These are phyloP conservation scores for Anisodus acutangulus DNA, from an alignment of 257 asterid genomes.

Conservation along the genomic window DNA sequence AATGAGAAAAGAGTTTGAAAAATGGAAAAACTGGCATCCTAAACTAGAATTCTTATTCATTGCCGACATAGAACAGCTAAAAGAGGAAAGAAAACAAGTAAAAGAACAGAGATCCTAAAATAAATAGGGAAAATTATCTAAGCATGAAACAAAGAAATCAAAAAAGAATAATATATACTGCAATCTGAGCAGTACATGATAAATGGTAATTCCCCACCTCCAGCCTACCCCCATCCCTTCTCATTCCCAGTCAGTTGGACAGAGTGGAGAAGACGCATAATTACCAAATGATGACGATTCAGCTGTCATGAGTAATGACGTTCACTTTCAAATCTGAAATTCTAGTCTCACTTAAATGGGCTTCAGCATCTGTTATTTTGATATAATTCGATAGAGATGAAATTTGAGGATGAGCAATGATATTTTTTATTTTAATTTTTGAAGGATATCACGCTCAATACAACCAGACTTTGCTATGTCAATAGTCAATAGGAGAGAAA, in stretches of 20 bases:
- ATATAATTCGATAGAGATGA: too few relatives aligned
- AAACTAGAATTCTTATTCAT: not conserved
- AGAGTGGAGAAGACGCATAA: not conserved
- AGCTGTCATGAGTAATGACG: not conserved
- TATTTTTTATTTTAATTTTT: not conserved
- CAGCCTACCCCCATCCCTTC: not conserved
- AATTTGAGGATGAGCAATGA: too few relatives aligned
- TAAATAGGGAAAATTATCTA: not conserved
- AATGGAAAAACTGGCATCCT: not conserved
- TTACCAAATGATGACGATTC: slow-evolving; percentile 15
- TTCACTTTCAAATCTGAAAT: slow-evolving; percentile 16
- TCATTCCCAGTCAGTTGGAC: not conserved
- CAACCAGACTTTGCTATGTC: not conserved
- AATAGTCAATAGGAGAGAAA: not conserved
- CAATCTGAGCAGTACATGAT: not conserved
- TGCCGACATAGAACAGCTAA: slow-evolving; percentile 12
- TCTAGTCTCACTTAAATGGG: not conserved
- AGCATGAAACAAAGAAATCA: not conserved
- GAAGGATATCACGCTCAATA: not conserved
- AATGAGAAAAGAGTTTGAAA: not conserved
- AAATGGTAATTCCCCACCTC: not conserved
- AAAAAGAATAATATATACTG: not conserved
- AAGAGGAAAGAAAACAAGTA: not conserved
- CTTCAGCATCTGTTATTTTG: slow-evolving; percentile 6
- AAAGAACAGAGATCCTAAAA: slow-evolving; percentile 4